Conservation (phyloP, 2,329 filamentous ascomycete genomes). For the Emmonsia crescens region DNA sequence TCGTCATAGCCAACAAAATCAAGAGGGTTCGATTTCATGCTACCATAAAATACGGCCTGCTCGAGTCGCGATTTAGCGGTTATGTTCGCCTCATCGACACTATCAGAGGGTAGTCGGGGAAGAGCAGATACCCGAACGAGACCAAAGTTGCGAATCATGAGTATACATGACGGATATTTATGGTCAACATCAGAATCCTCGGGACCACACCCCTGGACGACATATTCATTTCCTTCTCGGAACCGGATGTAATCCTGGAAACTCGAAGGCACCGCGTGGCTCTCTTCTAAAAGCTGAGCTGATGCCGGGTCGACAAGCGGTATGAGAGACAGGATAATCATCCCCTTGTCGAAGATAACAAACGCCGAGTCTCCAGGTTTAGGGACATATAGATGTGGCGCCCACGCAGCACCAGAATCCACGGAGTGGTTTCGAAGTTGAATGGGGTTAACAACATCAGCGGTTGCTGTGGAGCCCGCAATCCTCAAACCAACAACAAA, state of each 20-base stretch:
- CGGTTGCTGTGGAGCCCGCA: constrained; percentile 39
- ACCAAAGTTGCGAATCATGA: constrained; percentile 49
- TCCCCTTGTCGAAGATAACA: constrained; percentile 64
- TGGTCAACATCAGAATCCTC: constrained; percentile 36
- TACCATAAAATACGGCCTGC: constrained; percentile 88
- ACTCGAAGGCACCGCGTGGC: constrained; percentile 47
- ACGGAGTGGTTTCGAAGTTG: constrained; percentile 51
- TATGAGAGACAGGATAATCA: constrained; percentile 65
- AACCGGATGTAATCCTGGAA: constrained; percentile 87
- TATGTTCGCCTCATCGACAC: constrained; percentile 39
- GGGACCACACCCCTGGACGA: constrained; percentile 39
- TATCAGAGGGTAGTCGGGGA: constrained; percentile 38
- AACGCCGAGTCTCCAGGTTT: constrained; percentile 71
- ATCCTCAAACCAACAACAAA: constrained; percentile 63
- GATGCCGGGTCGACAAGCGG: constrained; percentile 60
- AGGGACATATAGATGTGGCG: constrained; percentile 65
- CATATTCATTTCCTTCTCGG: constrained; percentile 41
- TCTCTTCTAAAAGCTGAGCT: constrained; percentile 61
- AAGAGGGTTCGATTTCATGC: constrained; percentile 73
- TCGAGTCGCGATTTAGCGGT: constrained; percentile 84
- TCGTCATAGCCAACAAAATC: constrained; percentile 62
- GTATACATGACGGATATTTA: constrained; percentile 33
- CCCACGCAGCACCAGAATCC: constrained; percentile 27
- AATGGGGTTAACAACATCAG: constrained; percentile 59
- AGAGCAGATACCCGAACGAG: constrained; percentile 43